Conservation (phyloP, 768 basidiomycete species). For the Cystoderma amianthinum region DNA sequence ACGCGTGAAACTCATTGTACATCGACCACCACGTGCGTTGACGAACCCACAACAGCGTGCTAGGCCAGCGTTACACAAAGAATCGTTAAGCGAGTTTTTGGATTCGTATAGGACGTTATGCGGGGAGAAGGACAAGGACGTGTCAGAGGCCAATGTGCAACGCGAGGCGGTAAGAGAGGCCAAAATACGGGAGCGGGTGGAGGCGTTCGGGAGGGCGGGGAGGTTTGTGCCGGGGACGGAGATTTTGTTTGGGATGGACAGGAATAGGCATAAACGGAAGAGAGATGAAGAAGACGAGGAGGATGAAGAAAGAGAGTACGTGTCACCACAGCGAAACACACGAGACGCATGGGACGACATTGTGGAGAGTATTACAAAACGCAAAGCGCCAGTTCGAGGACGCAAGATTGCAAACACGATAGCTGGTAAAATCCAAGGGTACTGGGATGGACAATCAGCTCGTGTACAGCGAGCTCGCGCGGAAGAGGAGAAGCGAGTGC, state of each 20-base stretch:
- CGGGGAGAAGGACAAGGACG: background rate
- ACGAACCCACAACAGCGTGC: conserved; percentile 69
- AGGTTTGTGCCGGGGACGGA: conserved; percentile 32
- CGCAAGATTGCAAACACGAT: conserved; percentile 44
- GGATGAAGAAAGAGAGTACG: conserved; percentile 11
- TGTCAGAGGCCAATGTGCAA: conserved; percentile 5
- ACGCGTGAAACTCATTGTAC: conserved; percentile 63
- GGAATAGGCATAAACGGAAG: no score
- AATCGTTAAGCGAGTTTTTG: conserved; percentile 51
- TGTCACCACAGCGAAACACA: conserved; percentile 24
- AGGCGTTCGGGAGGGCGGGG: conserved; percentile 25
- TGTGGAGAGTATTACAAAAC: conserved; percentile 32
- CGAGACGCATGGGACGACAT: conserved; percentile 56
- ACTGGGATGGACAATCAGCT: conserved; percentile 68
- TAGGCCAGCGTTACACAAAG: conserved; percentile 37
- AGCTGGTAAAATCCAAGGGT: conserved; percentile 56
- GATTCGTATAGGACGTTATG: conserved; percentile 41
- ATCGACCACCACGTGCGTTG: conserved; percentile 49
- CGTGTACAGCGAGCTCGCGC: conserved; percentile 51
- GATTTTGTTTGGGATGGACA: conserved; percentile 21
- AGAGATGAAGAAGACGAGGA: no score
- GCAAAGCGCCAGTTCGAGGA: conserved; percentile 23
- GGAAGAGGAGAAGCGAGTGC: conserved; percentile 62
- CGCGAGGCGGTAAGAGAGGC: conserved; percentile 21
- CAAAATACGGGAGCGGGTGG: conserved; percentile 23